Conservation (phyloP, 352 stramenopile genomes). For the Phytophthora pini region DNA sequence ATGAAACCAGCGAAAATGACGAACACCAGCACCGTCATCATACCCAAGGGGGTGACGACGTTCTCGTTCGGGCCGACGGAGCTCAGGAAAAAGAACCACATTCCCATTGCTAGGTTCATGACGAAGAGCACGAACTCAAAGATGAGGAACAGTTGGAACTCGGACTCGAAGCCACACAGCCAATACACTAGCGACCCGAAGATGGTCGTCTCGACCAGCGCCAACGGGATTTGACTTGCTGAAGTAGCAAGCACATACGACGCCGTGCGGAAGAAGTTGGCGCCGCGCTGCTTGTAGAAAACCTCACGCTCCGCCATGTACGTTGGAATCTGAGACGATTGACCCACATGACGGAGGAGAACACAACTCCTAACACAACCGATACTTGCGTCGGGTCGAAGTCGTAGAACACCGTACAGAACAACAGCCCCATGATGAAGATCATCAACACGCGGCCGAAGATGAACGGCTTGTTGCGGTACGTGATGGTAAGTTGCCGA, state of each 20-base stretch:
- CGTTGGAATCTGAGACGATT: conserved; percentile 67
- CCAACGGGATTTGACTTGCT: background rate
- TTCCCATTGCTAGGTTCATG: conserved; percentile 13
- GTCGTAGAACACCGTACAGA: conserved; percentile 54
- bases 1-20: too few species aligned
- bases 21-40: too few species aligned
- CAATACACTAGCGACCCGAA: too few species aligned
- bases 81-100: conserved; percentile 21
- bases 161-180: too few species aligned
- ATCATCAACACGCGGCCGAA: conserved; percentile 46
- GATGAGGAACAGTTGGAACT: too few species aligned
- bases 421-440: conserved; percentile 49
- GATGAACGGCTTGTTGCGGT: conserved; percentile 52
- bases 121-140: too few species aligned
- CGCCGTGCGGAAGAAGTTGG: conserved; percentile 75
- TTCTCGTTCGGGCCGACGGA: too few species aligned
- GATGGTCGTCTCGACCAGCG: too few species aligned
- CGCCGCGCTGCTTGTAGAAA: conserved; percentile 87
- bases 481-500: conserved; percentile 69
- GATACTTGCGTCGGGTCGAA: conserved; percentile 42
- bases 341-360: conserved; percentile 79
- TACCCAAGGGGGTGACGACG: too few species aligned
- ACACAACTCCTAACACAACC: conserved; percentile 71
- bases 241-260: conserved; percentile 67
- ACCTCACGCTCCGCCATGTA: conserved; percentile 66